Evolutionary conservation across 1,139 yeast species (phyloP).

Genomic region (Suhomyces terraborum): DNA sequence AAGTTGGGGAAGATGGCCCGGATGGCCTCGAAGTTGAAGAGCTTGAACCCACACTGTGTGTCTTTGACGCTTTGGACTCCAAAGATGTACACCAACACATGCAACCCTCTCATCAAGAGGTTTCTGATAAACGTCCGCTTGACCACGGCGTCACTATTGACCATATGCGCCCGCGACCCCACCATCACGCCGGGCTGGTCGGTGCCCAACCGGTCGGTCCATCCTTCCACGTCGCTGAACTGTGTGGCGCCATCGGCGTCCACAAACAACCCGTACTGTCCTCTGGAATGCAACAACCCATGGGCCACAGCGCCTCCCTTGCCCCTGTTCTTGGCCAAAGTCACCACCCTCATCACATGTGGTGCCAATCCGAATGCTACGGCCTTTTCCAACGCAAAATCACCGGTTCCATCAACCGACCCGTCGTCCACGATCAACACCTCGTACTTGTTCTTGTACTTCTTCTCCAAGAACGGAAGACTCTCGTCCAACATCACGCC

Average conservation of each 20-base stretch:
- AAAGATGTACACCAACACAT: constrained; percentile 79
- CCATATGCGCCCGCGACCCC: constrained; percentile 97
- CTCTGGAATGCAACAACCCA: constrained; percentile 78
- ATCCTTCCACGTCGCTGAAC: constrained; percentile 66
- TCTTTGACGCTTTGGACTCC: constrained; percentile 87
- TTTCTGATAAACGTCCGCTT: constrained; percentile 86
- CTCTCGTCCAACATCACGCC: constrained; percentile 79
- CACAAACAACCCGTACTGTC: constrained; percentile 78
- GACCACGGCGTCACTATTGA: constrained; percentile 92
- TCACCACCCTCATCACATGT: constrained; percentile 67
- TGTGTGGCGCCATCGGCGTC: constrained; percentile 98
- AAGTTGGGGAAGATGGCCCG: constrained; percentile 74
- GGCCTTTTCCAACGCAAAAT: constrained; percentile 72
- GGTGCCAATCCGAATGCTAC: constrained; percentile 49
- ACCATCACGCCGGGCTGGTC: constrained; percentile 64
- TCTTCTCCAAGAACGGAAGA: constrained; percentile 51
- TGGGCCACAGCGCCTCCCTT: constrained; percentile 98
- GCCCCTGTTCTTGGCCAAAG: constrained; percentile 76
- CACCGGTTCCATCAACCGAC: constrained; percentile 76
- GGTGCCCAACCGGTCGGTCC: constrained; percentile 45
- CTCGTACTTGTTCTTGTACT: constrained; percentile 56
- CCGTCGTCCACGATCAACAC: constrained; percentile 91
- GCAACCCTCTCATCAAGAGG: constrained; percentile 90
- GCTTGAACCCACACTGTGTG: constrained; percentile 96
- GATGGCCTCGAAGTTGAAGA: constrained; percentile 75